phyloP scores from a whole-genome alignment of 2,329 filamentous ascomycete species.

The Aspergillus sp. region DNA sequence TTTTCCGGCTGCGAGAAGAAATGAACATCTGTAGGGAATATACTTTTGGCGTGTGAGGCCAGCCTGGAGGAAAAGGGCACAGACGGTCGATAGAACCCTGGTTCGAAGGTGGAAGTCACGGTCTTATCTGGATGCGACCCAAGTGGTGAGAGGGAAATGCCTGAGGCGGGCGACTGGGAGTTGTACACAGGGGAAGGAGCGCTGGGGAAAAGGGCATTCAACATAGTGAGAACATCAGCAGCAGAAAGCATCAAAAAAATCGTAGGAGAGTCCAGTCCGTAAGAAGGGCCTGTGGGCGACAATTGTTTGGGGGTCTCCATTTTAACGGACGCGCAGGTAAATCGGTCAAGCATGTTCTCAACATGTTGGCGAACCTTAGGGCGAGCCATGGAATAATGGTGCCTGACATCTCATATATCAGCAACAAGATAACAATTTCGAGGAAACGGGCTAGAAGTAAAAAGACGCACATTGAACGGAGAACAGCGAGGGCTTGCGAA shows the following conservation, averaged over 20 bases:
- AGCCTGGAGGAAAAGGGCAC: slow-evolving; percentile 32
- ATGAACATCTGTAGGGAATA: slow-evolving; percentile 38
- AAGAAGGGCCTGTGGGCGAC: slow-evolving; percentile 53
- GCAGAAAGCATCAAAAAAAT: slow-evolving; percentile 80
- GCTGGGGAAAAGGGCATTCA: slow-evolving; percentile 79
- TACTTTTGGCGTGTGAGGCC: slow-evolving; percentile 30
- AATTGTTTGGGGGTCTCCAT: slow-evolving; percentile 49
- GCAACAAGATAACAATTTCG: slow-evolving; percentile 25
- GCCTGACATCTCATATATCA: slow-evolving; percentile 27
- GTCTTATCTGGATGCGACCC: slow-evolving; percentile 28
- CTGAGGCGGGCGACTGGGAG: slow-evolving; percentile 33
- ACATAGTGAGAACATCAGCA: slow-evolving; percentile 76
- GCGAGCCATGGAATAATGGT: slow-evolving; percentile 42
- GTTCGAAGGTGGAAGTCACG: slow-evolving; percentile 28
- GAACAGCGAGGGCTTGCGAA: slow-evolving; percentile 76
- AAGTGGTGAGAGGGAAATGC: slow-evolving; percentile 29
- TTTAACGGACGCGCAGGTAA: slow-evolving; percentile 23
- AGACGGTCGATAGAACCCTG: slow-evolving; percentile 39
- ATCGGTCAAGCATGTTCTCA: slow-evolving; percentile 43
- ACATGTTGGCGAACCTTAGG: slow-evolving; percentile 40
- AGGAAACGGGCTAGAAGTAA: slow-evolving; percentile 13
- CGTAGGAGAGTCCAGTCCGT: slow-evolving; percentile 29
- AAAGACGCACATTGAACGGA: slow-evolving; percentile 66
- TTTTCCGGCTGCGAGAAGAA: slow-evolving; percentile 32
- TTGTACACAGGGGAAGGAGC: slow-evolving; percentile 31